Percentiles rank a stretch among this genome's conserved stretches.
Conservation (phyloP, 1,284 basidiomycete genomes). For the Sporisorium iseilematis-ciliati region DNA sequence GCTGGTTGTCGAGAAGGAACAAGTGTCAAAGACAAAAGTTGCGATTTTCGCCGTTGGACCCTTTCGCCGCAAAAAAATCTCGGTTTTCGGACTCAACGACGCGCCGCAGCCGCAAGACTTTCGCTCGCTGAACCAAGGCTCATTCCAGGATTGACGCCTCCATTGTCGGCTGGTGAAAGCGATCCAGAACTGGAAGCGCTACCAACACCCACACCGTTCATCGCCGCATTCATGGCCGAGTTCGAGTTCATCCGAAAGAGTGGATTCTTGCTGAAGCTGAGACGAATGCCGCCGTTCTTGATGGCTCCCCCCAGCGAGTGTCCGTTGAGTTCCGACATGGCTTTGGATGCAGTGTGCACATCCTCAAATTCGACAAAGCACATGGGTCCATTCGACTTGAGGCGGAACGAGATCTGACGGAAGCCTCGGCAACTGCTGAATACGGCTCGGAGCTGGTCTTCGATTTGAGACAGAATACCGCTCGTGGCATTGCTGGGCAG, state of each 20-base stretch:
- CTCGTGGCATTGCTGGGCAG: constrained; percentile 55
- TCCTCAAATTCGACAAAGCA: constrained; percentile 93
- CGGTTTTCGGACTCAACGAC: constrained; percentile 30
- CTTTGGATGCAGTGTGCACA: constrained; percentile 83
- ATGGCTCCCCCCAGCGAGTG: constrained; percentile 88
- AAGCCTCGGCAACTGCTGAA: constrained; percentile 85
- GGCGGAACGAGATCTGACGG: constrained; percentile 90
- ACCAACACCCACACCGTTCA: constrained; percentile 16
- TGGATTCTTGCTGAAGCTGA: constrained; percentile 77
- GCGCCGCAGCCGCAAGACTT: constrained; percentile 28
- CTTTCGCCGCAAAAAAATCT: constrained; percentile 8
- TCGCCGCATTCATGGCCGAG: constrained; percentile 39
- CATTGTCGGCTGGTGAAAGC: constrained; percentile 8
- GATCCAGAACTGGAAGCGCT: constrained; percentile 27
- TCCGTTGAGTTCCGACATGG: constrained; percentile 90
- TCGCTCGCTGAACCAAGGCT: constrained; percentile 50
- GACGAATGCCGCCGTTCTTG: constrained; percentile 87
- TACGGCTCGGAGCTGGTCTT: constrained; percentile 83
- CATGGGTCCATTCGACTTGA: constrained; percentile 96
- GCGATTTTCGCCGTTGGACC: constrained; percentile 12
- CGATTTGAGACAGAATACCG: constrained; percentile 76
- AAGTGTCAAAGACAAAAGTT: constrained; percentile 13
- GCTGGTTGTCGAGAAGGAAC: constrained; percentile 40
- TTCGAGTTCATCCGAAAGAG: constrained; percentile 59
- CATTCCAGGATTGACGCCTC: constrained; percentile 5